Conservation (phyloP, 2,329 filamentous ascomycete genomes). For the Endocalyx cinctus region DNA sequence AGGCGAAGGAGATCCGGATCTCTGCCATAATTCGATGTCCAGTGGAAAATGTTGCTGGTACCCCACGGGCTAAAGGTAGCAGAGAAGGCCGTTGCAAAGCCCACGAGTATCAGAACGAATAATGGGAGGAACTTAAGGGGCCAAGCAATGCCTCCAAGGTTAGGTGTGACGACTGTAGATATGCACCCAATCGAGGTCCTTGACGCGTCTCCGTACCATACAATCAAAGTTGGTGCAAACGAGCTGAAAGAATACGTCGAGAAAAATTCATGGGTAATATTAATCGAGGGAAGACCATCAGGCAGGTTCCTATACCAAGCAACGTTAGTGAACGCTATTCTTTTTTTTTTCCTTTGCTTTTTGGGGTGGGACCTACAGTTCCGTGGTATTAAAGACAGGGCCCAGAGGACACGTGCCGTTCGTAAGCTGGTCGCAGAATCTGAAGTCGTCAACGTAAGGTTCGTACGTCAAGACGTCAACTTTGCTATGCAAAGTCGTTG, state of each 20-base stretch:
- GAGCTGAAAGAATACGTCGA: constrained; percentile 86
- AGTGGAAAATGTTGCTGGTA: constrained; percentile 82
- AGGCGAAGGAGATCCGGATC: constrained; percentile 87
- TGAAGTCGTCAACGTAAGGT: constrained; percentile 50
- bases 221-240: constrained; percentile 65
- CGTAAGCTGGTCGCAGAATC: constrained; percentile 63
- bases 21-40: constrained; percentile 96
- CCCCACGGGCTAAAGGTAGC: constrained; percentile 93
- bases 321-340: constrained; percentile 7
- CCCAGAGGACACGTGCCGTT: constrained; percentile 69
- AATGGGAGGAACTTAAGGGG: constrained; percentile 73
- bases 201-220: constrained; percentile 67
- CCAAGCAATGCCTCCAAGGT: constrained; percentile 66
- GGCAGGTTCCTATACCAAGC: constrained; percentile 10
- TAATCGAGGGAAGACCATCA: constrained; percentile 64
- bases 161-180: constrained; percentile 77
- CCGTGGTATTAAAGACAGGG: constrained; percentile 58
- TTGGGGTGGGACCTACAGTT: constrained; percentile 31
- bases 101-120: constrained; percentile 73
- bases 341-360: background rate
- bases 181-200: constrained; percentile 71
- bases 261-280: constrained; percentile 66
- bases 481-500: constrained; percentile 68
- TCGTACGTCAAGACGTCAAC: constrained; percentile 75
- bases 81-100: constrained; percentile 75